phyloP scores from a whole-genome alignment of 2,329 filamentous ascomycete genomes.

The Ophiostoma sp. region DNA sequence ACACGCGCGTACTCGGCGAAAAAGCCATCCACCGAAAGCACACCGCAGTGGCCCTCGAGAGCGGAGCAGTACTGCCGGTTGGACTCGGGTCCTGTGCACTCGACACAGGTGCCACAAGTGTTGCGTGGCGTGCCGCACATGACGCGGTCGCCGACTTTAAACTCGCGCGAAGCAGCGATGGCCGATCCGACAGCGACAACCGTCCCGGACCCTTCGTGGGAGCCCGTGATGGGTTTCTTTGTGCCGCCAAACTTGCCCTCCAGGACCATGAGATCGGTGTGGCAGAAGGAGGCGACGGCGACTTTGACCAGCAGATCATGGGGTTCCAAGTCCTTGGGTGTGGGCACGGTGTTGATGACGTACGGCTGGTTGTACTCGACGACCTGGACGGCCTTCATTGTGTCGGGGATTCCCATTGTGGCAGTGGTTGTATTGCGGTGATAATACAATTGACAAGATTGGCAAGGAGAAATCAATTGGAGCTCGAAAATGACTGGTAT shows the following conservation, averaged over 20 bases:
- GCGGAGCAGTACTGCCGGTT: slow-evolving; percentile 54
- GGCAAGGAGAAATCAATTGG: not conserved
- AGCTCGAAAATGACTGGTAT: too few species aligned
- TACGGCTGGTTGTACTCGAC: slow-evolving; percentile 16
- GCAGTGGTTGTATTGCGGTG: not conserved
- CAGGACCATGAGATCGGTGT: slow-evolving; percentile 60
- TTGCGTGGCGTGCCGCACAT: slow-evolving; percentile 57
- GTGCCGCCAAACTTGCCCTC: slow-evolving; percentile 46
- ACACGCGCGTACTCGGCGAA: slow-evolving; percentile 58
- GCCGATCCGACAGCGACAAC: slow-evolving; percentile 49
- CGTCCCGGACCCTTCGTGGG: slow-evolving; percentile 60
- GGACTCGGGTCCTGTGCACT: slow-evolving; percentile 52
- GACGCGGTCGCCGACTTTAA: slow-evolving; percentile 53
- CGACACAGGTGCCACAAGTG: slow-evolving; percentile 53
- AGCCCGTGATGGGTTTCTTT: slow-evolving; percentile 51
- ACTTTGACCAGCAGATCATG: slow-evolving; percentile 61
- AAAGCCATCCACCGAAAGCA: slow-evolving; percentile 50
- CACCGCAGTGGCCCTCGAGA: slow-evolving; percentile 49
- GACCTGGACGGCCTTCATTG: slow-evolving; percentile 19
- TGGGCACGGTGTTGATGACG: slow-evolving; percentile 34
- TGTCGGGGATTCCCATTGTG: slow-evolving; percentile 2
- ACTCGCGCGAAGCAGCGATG: slow-evolving; percentile 34
- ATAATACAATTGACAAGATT: not conserved
- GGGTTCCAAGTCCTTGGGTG: slow-evolving; percentile 47
- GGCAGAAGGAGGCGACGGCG: slow-evolving; percentile 61